Evolutionary conservation across 2,329 filamentous ascomycete genomes (phyloP).

Genomic region (Penicillium sp.): DNA sequence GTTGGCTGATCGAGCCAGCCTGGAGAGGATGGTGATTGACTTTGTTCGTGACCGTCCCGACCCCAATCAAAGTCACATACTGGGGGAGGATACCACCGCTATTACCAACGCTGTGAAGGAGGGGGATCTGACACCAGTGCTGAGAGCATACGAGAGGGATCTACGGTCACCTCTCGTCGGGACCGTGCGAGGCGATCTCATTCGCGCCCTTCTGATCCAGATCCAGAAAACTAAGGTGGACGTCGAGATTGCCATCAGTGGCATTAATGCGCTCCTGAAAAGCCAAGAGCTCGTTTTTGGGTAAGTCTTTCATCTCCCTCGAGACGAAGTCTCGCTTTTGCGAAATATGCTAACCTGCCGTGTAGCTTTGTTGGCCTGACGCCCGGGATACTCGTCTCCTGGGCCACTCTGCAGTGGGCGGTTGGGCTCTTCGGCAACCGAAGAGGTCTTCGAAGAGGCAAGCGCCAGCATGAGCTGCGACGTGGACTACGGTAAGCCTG

Average conservation of each 20-base stretch:
- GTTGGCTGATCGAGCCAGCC: slow-evolving; percentile 81
- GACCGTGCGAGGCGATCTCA: slow-evolving; percentile 78
- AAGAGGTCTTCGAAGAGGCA: slow-evolving; percentile 63
- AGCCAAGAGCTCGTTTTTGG: slow-evolving; percentile 96
- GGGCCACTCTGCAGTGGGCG: slow-evolving; percentile 71
- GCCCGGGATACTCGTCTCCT: slow-evolving; percentile 82
- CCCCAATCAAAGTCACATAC: slow-evolving; percentile 52
- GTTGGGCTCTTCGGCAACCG: slow-evolving; percentile 67
- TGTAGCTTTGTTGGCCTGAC: slow-evolving; percentile 84
- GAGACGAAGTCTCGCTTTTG: not conserved
- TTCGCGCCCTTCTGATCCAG: slow-evolving; percentile 89
- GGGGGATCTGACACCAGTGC: slow-evolving; percentile 87
- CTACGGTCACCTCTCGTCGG: slow-evolving; percentile 77
- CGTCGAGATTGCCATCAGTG: slow-evolving; percentile 90
- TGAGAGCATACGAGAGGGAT: slow-evolving; percentile 88
- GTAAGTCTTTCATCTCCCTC: slow-evolving; percentile 28
- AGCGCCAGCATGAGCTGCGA: slow-evolving; percentile 67
- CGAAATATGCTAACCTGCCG: slow-evolving; percentile 10
- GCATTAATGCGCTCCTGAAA: slow-evolving; percentile 90
- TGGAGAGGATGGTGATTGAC: slow-evolving; percentile 97
- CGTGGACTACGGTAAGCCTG: slow-evolving; percentile 65
- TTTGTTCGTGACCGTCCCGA: slow-evolving; percentile 82
- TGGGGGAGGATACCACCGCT: slow-evolving; percentile 64
- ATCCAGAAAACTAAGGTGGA: slow-evolving; percentile 99
- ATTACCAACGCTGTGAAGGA: slow-evolving; percentile 80